phyloP scores from a whole-genome alignment of 208 protist species.

The Phytomonas francai region DNA sequence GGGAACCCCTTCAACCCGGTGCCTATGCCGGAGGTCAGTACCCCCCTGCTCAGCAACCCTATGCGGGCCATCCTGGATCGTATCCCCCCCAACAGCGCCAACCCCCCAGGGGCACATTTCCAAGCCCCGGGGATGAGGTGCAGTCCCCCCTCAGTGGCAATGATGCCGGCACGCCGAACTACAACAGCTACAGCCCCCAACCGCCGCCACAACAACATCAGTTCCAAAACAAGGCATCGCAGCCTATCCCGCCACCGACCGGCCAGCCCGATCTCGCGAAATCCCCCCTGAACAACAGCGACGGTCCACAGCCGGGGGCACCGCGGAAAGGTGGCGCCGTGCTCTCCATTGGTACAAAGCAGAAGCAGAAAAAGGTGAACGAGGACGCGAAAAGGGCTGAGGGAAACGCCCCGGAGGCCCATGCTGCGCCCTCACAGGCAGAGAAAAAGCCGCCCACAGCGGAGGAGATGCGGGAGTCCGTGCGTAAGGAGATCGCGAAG shows the following conservation, averaged over 20 bases:
- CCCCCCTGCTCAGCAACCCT: too few species aligned
- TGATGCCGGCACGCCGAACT: slow-evolving; percentile 4
- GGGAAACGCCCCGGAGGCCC: slow-evolving; percentile 14
- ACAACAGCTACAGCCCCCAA: background rate
- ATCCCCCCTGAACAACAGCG: slow-evolving; percentile 4
- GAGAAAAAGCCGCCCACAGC: slow-evolving; percentile 18
- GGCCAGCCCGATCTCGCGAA: slow-evolving; percentile 41
- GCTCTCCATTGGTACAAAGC: slow-evolving; percentile 70
- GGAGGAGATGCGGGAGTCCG: slow-evolving; percentile 61
- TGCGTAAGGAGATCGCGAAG: slow-evolving; percentile 67
- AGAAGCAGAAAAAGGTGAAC: slow-evolving; percentile 29
- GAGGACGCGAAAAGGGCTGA: slow-evolving; percentile 5
- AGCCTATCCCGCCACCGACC: slow-evolving; percentile 37
- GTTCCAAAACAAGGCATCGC: slow-evolving; percentile 8
- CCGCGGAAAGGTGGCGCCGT: slow-evolving; percentile 45
- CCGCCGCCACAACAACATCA: slow-evolving; percentile 7
- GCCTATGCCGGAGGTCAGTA: too few species aligned
- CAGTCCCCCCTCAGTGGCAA: slow-evolving; percentile 14
- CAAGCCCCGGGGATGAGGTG: too few species aligned
- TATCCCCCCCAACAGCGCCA: too few species aligned
- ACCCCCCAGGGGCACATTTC: too few species aligned
- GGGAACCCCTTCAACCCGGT: too few species aligned
- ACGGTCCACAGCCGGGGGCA: background rate
- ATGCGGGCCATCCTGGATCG: too few species aligned
- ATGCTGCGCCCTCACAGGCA: slow-evolving; percentile 10